phyloP scores from a whole-genome alignment of 768 basidiomycete genomes.

The Daedaleopsis sinensis region DNA sequence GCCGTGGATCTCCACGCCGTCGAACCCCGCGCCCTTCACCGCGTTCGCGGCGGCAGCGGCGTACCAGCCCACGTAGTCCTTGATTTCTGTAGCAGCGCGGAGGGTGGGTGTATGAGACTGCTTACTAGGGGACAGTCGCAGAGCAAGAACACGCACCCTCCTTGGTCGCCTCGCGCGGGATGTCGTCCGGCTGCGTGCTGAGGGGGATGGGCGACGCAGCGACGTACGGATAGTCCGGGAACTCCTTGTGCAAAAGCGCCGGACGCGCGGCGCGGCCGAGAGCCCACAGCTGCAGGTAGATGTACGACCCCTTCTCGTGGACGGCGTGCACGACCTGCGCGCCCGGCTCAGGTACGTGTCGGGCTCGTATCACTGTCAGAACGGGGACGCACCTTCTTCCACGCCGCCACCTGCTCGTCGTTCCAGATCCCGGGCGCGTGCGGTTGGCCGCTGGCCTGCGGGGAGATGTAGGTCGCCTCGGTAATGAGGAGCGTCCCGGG shows the following conservation, averaged over 20 bases:
- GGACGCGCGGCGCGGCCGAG: conserved; percentile 47
- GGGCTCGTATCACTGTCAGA: not conserved
- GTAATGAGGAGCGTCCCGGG: conserved; percentile 59
- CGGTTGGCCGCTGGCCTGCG: conserved; percentile 48
- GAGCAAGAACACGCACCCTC: conserved; percentile 2
- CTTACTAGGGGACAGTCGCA: not conserved
- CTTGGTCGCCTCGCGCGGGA: conserved; percentile 30
- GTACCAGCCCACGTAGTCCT: conserved; percentile 39
- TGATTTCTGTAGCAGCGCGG: conserved; percentile 27
- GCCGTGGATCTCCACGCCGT: conserved; percentile 45
- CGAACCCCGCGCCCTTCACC: conserved; percentile 44
- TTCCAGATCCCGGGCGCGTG: conserved; percentile 67
- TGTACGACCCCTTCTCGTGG: conserved; percentile 53
- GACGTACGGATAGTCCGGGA: conserved; percentile 35
- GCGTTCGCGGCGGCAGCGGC: conserved; percentile 28
- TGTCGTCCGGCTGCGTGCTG: not conserved
- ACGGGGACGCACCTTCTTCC: conserved; percentile 45
- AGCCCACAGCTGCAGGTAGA: conserved; percentile 63
- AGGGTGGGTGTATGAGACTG: too few relatives aligned
- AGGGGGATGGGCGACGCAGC: conserved; percentile 37
- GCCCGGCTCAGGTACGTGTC: not conserved
- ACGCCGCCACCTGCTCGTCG: conserved; percentile 53
- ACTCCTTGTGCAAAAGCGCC: conserved; percentile 40
- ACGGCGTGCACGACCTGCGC: conserved; percentile 56
- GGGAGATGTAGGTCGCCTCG: conserved; percentile 58